Evolutionary conservation across 1,284 basidiomycete genomes (phyloP).

Genomic region (Rhodotorula sp.): DNA sequence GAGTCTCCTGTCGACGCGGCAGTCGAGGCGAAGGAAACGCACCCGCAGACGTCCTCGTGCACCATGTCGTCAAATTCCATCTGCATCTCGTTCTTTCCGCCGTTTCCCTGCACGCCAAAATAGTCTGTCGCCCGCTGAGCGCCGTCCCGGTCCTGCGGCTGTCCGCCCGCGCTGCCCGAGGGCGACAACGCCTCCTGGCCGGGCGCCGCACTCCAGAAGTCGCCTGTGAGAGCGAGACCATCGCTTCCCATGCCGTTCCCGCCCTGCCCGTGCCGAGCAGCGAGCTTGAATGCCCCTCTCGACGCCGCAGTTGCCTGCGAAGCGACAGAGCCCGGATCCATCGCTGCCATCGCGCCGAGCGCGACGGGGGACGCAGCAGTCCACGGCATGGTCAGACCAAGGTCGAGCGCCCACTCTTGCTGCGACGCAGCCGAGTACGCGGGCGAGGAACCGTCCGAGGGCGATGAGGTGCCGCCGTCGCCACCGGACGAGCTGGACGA

Average conservation of each 20-base stretch:
- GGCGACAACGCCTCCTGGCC: background rate
- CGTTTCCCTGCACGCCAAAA: background rate
- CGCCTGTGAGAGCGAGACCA: background rate
- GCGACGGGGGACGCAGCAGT: background rate
- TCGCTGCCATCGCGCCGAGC: background rate
- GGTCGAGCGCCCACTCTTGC: constrained; percentile 23
- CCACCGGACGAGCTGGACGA: constrained; percentile 24
- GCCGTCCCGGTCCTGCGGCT: background rate
- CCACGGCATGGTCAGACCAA: background rate
- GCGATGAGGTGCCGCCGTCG: constrained; percentile 13
- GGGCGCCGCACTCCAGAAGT: constrained; percentile 29
- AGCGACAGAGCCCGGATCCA: background rate
- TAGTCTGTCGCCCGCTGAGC: background rate
- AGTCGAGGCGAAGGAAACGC: background rate
- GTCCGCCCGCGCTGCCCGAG: background rate
- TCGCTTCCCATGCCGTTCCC: background rate
- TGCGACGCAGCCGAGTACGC: constrained; percentile 16
- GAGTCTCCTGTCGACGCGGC: background rate
- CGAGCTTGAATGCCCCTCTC: background rate
- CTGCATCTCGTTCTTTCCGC: background rate
- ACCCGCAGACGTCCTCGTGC: constrained; percentile 33
- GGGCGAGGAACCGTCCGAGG: constrained; percentile 13
- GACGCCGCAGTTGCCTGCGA: background rate
- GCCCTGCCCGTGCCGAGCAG: background rate
- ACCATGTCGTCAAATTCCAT: constrained; percentile 37